phyloP scores from a whole-genome alignment of 1,284 basidiomycete species.

The Omphalotus olearius region DNA sequence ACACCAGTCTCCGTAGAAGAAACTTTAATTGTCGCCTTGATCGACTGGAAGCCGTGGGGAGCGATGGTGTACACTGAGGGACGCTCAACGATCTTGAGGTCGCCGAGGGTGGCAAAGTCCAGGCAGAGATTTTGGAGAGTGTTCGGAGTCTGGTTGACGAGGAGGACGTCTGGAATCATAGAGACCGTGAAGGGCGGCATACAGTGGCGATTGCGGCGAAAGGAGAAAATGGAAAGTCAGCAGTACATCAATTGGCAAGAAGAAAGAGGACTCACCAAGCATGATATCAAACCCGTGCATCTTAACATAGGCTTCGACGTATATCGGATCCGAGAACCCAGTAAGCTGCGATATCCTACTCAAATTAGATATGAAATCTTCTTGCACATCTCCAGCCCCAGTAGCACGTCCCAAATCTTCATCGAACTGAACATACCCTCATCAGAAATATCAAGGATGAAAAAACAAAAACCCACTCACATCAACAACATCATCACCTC shows the following conservation, averaged over 20 bases:
- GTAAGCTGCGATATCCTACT: conserved; percentile 95
- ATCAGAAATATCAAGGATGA: conserved; percentile 3
- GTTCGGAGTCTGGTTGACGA: conserved; percentile 95
- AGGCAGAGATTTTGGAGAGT: conserved; percentile 96
- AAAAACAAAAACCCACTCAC: conserved; percentile 40
- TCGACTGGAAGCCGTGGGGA: conserved; percentile 96
- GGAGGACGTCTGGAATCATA: conserved; percentile 70
- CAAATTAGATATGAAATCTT: conserved; percentile 97
- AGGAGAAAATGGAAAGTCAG: background rate
- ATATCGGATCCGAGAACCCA: conserved; percentile 96
- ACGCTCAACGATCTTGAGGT: conserved; percentile 95
- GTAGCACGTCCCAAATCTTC: conserved; percentile 90
- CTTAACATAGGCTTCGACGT: conserved; percentile 97
- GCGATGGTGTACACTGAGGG: conserved; percentile 91
- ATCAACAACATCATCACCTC: conserved; percentile 75
- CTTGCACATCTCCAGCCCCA: conserved; percentile 77
- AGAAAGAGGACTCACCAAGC: conserved; percentile 50
- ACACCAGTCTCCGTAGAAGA: conserved; percentile 98
- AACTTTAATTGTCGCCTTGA: conserved; percentile 98
- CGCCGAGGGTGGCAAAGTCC: conserved; percentile 97
- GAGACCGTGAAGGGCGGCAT: background rate
- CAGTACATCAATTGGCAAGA: background rate
- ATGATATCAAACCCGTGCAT: conserved; percentile 98
- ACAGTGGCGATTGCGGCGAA: background rate
- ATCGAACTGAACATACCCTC: conserved; percentile 58